Conservation (phyloP, 192 early-diverging fungal species). For the Mycoemilia scoparia region DNA sequence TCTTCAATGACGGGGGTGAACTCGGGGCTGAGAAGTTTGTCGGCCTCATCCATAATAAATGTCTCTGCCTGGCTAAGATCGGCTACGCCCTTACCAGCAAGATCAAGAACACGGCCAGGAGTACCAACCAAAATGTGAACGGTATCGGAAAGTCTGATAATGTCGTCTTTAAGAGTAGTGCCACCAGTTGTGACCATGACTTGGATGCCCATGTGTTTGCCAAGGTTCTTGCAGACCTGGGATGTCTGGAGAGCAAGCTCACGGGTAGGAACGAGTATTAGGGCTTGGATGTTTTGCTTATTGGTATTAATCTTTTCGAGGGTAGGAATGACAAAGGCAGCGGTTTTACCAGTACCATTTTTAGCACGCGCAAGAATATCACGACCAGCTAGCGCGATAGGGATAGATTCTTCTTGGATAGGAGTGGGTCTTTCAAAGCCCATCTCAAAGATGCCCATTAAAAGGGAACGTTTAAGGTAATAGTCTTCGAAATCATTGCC, state of each 20-base stretch:
- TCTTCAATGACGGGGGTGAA: conserved; percentile 98
- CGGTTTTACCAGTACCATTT: conserved; percentile 91
- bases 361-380: conserved; percentile 95
- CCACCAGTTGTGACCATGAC: conserved; percentile 99
- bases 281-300: conserved; percentile 75
- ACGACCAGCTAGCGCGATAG: conserved; percentile 84
- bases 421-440: conserved; percentile 95
- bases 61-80: conserved; percentile 76
- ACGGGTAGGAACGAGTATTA: conserved; percentile 88
- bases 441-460: conserved; percentile 98
- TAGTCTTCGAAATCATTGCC: conserved; percentile 99
- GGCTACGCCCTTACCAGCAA: conserved; percentile 86
- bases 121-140: conserved; percentile 97
- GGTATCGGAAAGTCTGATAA: conserved; percentile 77
- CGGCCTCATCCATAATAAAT: conserved; percentile 98
- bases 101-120: conserved; percentile 89
- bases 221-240: conserved; percentile 92
- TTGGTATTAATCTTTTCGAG: conserved; percentile 84
- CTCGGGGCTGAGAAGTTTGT: conserved; percentile 95
- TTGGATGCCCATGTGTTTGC: conserved; percentile 89
- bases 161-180: conserved; percentile 95
- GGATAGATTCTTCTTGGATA: conserved; percentile 98
- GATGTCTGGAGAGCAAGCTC: conserved; percentile 98
- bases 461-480: conserved; percentile 84
- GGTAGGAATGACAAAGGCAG: conserved; percentile 90